Evolutionary conservation across 192 early-diverging fungal genomes (phyloP).

Genomic region (Coemansia sp.): DNA sequence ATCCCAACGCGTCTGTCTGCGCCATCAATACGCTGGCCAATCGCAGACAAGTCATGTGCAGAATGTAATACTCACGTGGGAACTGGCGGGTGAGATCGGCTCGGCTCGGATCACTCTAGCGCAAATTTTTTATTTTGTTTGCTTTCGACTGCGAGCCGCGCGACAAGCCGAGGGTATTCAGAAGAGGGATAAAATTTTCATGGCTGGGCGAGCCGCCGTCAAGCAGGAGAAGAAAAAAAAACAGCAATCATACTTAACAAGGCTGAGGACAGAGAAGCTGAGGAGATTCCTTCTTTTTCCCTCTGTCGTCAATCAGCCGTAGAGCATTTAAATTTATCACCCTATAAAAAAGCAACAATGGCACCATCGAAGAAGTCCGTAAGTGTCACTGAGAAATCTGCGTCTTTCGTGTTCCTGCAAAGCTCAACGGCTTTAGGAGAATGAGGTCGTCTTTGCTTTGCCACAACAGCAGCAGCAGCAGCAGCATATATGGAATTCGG

Average conservation of each 20-base stretch:
- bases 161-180: too few species aligned
- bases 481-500: background rate
- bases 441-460: background rate
- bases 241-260: background rate
- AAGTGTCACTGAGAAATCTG: slow-evolving; percentile 24
- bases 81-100: background rate
- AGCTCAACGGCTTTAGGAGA: background rate
- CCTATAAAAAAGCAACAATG: slow-evolving; percentile 45
- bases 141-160: background rate
- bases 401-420: background rate
- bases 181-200: slow-evolving; percentile 4
- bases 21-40: background rate
- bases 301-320: slow-evolving; percentile 34
- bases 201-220: background rate
- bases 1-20: background rate
- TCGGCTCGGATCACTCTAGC: background rate
- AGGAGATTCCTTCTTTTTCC: slow-evolving; percentile 43
- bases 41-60: background rate
- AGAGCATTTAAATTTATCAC: slow-evolving; percentile 34
- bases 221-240: background rate
- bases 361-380: slow-evolving; percentile 57
- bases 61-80: background rate
- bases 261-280: background rate
- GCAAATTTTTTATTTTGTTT: background rate
- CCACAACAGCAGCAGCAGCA: background rate